Evolutionary conservation across 1,284 basidiomycete genomes (phyloP).

Genomic region (Pseudozyma tsukubaensis): DNA sequence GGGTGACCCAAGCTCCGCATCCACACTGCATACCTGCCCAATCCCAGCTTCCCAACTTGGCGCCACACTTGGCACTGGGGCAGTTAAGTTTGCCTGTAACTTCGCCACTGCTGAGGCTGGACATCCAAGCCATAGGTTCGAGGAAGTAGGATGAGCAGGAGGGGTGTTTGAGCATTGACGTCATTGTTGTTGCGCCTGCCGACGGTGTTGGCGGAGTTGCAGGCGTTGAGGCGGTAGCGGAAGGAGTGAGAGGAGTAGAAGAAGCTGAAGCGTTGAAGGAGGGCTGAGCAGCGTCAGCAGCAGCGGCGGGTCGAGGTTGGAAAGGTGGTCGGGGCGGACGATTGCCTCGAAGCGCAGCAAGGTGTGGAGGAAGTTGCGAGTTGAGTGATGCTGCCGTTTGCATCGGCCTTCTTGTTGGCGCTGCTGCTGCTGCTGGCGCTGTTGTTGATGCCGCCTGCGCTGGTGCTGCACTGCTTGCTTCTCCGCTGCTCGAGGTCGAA

Average conservation of each 20-base stretch:
- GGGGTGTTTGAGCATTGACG: constrained; percentile 66
- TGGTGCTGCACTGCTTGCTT: background rate
- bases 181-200: background rate
- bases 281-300: too few relatives aligned
- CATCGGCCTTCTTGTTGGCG: constrained; percentile 18
- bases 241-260: background rate
- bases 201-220: background rate
- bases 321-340: constrained; percentile 6
- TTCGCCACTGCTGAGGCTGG: constrained; percentile 79
- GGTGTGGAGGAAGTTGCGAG: constrained; percentile 55
- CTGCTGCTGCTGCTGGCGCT: constrained; percentile 4
- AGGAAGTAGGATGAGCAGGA: constrained; percentile 96
- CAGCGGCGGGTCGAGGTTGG: background rate
- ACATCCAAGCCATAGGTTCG: constrained; percentile 99
- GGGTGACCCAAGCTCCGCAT: constrained; percentile 72
- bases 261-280: too few relatives aligned
- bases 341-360: constrained; percentile 56
- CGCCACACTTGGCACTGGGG: constrained; percentile 87
- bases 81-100: constrained; percentile 88
- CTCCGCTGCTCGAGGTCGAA: background rate
- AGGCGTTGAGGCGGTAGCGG: background rate
- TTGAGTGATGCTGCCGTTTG: constrained; percentile 53
- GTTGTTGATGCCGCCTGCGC: background rate
- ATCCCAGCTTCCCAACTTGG: constrained; percentile 93
- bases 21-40: constrained; percentile 95